Conservation (phyloP, 1,284 basidiomycete species). For the Cryptococcus sp. region DNA sequence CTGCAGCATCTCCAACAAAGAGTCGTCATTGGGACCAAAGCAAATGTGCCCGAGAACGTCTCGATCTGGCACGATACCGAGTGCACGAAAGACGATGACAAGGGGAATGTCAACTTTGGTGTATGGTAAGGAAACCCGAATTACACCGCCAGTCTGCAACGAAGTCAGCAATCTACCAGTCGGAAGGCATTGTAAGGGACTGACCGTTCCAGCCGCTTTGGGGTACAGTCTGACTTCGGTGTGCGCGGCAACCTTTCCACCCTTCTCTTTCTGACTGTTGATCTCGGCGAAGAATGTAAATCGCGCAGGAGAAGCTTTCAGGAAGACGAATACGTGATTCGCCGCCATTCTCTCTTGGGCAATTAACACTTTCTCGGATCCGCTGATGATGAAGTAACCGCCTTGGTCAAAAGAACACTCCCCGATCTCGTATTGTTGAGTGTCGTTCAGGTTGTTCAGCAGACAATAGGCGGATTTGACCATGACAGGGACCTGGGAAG, state of each 20-base stretch:
- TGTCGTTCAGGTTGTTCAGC: conserved; percentile 74
- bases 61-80: conserved; percentile 96
- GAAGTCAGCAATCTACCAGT: conserved; percentile 1
- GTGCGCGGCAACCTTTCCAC: conserved; percentile 96
- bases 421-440: conserved; percentile 84
- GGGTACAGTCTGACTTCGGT: conserved; percentile 99
- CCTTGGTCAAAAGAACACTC: conserved; percentile 97
- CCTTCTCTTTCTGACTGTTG: conserved; percentile 95
- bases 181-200: not conserved
- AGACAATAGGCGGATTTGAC: conserved; percentile 94
- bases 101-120: conserved; percentile 98
- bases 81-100: conserved; percentile 97
- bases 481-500: conserved; percentile 89
- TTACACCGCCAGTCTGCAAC: conserved; percentile 78
- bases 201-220: conserved; percentile 57
- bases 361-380: conserved; percentile 98
- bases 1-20: conserved; percentile 97
- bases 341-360: conserved; percentile 99
- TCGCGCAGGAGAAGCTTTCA: conserved; percentile 87
- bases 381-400: conserved; percentile 99
- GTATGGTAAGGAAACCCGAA: conserved; percentile 96
- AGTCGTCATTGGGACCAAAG: conserved; percentile 93
- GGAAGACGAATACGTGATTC: conserved; percentile 99
- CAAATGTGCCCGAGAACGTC: conserved; percentile 98
- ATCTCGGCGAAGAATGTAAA: conserved; percentile 97